Percentiles rank a stretch among this genome's conserved stretches.
These are phyloP conservation scores for Obelidium mucronatum DNA, from an alignment of 192 early-diverging fungal genomes.

Conservation along the genomic window DNA sequence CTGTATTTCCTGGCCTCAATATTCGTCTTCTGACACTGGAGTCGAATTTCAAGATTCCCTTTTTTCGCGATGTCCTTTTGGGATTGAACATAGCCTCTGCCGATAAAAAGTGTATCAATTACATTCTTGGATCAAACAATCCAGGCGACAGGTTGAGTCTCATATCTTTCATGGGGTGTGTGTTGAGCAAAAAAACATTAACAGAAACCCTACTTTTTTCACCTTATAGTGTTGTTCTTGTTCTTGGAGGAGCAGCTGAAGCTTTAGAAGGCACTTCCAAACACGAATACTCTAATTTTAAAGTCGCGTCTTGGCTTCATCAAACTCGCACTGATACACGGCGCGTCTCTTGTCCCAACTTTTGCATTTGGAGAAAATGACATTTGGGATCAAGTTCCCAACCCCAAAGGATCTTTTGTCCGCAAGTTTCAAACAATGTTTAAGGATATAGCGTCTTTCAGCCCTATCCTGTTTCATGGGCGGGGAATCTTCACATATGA, in stretches of 20 bases:
- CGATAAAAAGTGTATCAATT: slow-evolving; percentile 75
- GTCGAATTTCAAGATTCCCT: slow-evolving; percentile 83
- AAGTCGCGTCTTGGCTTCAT: slow-evolving; percentile 83
- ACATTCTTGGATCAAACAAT: slow-evolving; percentile 68
- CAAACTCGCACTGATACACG: slow-evolving; percentile 83
- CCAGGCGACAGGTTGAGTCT: slow-evolving; percentile 1
- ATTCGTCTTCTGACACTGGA: slow-evolving; percentile 82
- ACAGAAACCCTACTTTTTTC: no score
- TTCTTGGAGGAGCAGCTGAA: slow-evolving; percentile 92
- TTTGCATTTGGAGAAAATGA: slow-evolving; percentile 97
- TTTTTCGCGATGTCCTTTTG: slow-evolving; percentile 86
- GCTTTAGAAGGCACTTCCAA: slow-evolving; percentile 44
- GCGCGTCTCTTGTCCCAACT: slow-evolving; percentile 85
- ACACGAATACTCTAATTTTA: slow-evolving; percentile 38
- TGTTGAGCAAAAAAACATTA: no score
- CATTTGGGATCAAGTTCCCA: slow-evolving; percentile 81
- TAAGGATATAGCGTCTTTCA: slow-evolving; percentile 59
- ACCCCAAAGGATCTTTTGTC: slow-evolving; percentile 69
- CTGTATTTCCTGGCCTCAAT: slow-evolving; percentile 80
- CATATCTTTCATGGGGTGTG: no score
- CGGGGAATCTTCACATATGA: slow-evolving; percentile 62
- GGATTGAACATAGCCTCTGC: slow-evolving; percentile 78
- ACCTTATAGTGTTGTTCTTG: slow-evolving; percentile 83
- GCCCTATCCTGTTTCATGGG: slow-evolving; percentile 76
- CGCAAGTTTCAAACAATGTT: slow-evolving; percentile 75